Base-by-base conservation (phyloP, 148 eudicot genomes). In the Heliamphora exappendiculata region DNA sequence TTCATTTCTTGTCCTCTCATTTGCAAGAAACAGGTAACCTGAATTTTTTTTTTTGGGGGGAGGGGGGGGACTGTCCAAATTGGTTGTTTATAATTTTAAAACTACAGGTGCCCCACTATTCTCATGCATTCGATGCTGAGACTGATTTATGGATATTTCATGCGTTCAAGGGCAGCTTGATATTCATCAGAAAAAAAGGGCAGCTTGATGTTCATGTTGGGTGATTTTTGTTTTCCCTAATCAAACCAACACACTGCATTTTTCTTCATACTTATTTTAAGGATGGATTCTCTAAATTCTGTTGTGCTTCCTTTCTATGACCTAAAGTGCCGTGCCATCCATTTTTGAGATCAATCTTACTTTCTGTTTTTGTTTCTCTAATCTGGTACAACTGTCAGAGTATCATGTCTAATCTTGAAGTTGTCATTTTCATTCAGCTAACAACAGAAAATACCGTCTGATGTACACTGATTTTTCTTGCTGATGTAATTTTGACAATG, bases 401-500 rank as follows among this genome's bases (percentile, higher is more conserved):
- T 1, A 62, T 62, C 13, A 12, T 11, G 11, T 62, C 31, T 62
- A 33, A 4, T 66, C 70, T 8, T 66, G 24, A 36, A 9, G 11
- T 37, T 66, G 28, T 64, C 11, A 34, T 8, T 66, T 37, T 41
- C 26, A 6, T n/a, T 39, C 7, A 2, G 33, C 59, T 54, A 3
- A 5, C 28, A 19, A 54, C 59, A 19, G 59, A 54, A n/a, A 54
- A 10, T 54, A 12, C 47, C 6, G 54, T 68, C 53, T 14, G 20
- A 22, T 24, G n/a, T 26, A 26, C 8, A 24, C 34, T 24, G 5
- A 67, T 80, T 26, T 53, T 74, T 64, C 47, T 70, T 50, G 28
- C 26, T 24, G 20, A 80, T 82, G 14, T 7, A 37, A 39, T 65
- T 34, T 71, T 63, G 49, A 79, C 31, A 24, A 39, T 60, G 33